These are phyloP conservation scores for Sanguinoderma infundibulare DNA, from an alignment of 1,284 basidiomycete species.

Conservation along the genomic window DNA sequence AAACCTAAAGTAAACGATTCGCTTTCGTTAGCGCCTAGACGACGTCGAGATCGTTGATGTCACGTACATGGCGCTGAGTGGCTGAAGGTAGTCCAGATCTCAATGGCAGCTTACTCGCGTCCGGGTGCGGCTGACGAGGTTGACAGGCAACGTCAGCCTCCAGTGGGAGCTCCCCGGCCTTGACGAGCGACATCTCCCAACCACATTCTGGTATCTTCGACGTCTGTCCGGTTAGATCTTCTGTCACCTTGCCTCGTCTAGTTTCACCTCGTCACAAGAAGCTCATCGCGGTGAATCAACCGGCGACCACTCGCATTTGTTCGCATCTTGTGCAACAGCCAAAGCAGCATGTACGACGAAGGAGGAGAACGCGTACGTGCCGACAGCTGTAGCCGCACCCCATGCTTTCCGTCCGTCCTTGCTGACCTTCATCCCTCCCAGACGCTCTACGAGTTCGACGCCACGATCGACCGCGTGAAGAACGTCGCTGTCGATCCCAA, in stretches of 20 bases:
- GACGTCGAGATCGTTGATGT: neutral
- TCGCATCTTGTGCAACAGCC: neutral
- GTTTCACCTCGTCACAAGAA: neutral
- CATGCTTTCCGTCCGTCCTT: neutral
- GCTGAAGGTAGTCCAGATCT: neutral
- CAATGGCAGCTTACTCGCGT: constrained; percentile 1
- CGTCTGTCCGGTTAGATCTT: no score
- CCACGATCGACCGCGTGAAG: constrained; percentile 13
- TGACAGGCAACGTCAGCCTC: neutral
- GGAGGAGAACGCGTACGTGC: constrained; percentile 14
- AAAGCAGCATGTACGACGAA: constrained; percentile 15
- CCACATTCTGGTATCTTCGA: neutral
- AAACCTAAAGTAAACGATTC: no score
- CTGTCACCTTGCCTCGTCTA: neutral
- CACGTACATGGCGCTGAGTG: no score
- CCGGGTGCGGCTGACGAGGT: constrained; percentile 14
- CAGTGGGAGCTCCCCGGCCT: neutral
- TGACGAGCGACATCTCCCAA: neutral
- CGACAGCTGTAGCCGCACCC: neutral
- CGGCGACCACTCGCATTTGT: neutral
- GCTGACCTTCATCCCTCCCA: neutral
- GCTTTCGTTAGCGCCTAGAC: neutral
- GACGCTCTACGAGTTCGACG: constrained; percentile 18
- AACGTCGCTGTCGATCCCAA: constrained; percentile 8
- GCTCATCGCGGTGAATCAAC: neutral